Evolutionary conservation across 305 asterid genomes (phyloP), one percentile per base, ranked within the genome.

Genomic region (Fraxinus sp.): DNA sequence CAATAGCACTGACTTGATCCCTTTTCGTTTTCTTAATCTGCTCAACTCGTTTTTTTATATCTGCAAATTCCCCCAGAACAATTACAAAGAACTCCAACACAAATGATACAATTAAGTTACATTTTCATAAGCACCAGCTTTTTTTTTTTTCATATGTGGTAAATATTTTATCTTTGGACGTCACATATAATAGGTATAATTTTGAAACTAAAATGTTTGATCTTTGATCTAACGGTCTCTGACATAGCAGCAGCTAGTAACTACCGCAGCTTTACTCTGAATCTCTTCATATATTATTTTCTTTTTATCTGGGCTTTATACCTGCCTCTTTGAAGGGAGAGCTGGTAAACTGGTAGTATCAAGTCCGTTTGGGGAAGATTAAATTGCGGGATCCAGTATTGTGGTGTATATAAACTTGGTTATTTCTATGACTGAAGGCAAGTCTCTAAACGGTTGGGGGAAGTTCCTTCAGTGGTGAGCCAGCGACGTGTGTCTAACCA

Each of bases 331-430:
- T n/a, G 66, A 55, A 55, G 5, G 66, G 66, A 55, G 66, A 55
- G 66, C 66, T 55, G 66, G 66, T 55, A 55, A 55, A 55, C 66
- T 55, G 66, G 66, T 55, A 55, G 66, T 64, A 64, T 64, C 73
- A 64, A 64, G 73, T 64, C 73, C 13, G 7, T 24, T 8, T 64
- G 35, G 73, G n/a, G 73, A 64, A 2, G n/a, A 64, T 64, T 64
- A 9, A 11, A 22, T 6, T 64, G 33, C n/a, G 13, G 73, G 33
- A 64, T 24, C 73, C 16, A 9, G 33, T 64, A 64, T 64, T 64
- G 33, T 64, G 73, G 16, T 64, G 33, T 24, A 64, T 64, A 22
- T 11, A 10, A 64, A 64, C 73, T 24, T 64, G 32, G 71, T 62
- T 22, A 10, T 64, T 3, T 20, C 73, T 24, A 26, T 3, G 14